A percentile compares a stretch with the other conserved stretches of the same genome.
These are phyloP conservation scores for Populus tremula DNA, from an alignment of 345 rosid genomes.

Conservation along the genomic window DNA sequence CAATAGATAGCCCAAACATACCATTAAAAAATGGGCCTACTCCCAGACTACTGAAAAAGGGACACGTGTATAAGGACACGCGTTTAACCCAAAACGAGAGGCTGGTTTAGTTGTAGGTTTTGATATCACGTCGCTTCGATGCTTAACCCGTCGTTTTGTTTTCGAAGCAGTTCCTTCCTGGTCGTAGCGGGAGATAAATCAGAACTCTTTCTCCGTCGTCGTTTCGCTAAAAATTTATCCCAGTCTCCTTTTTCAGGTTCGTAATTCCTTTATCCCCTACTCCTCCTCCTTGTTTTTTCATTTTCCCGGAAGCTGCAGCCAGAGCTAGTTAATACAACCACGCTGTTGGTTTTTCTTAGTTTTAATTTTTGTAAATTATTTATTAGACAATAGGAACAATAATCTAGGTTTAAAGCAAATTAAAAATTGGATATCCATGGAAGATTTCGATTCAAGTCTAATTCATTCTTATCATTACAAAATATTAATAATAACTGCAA, in stretches of 20 bases:
- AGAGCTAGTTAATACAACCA: too few species aligned
- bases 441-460: too few species aligned
- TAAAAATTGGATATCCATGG: too few species aligned
- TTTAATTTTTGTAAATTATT: too few species aligned
- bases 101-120: not conserved
- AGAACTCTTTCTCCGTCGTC: constrained; percentile 47
- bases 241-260: constrained; percentile 25
- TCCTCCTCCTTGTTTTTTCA: not conserved
- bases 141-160: constrained; percentile 17
- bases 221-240: constrained; percentile 33
- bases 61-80: not conserved
- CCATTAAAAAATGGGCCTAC: not conserved
- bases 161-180: constrained; percentile 13
- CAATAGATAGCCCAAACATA: too few species aligned
- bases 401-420: too few species aligned
- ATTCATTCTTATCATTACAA: too few species aligned
- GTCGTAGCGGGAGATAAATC: constrained; percentile 10
- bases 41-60: not conserved
- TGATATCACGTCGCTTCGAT: not conserved
- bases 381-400: too few species aligned
- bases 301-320: not conserved
- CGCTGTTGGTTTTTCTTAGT: too few species aligned
- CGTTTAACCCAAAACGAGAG: too few species aligned
- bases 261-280: constrained; percentile 20
- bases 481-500: too few species aligned